Conservation (phyloP, 192 early-diverging fungal genomes). For the Allomyces javanicus region DNA sequence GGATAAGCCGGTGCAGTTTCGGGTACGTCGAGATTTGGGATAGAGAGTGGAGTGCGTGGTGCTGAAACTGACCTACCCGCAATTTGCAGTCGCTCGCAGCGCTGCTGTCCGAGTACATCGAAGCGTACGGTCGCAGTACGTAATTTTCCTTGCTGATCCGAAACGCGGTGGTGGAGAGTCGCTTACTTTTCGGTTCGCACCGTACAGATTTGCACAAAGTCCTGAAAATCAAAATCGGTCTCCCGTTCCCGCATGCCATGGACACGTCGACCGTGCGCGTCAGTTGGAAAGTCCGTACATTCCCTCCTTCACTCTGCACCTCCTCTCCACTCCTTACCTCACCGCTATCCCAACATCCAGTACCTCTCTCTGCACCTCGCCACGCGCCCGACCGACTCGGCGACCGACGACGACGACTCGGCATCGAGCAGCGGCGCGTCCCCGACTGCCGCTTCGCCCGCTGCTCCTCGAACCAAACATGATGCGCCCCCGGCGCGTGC, state of each 20-base stretch:
- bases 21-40: conserved; percentile 8
- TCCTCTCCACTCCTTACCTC: not conserved
- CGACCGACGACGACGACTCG: too few species aligned
- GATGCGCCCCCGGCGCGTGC: too few species aligned
- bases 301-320: not conserved
- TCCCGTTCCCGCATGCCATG: conserved; percentile 12
- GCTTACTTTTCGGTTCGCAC: too few species aligned
- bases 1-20: conserved; percentile 14
- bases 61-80: not conserved
- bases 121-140: conserved; percentile 13
- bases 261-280: conserved; percentile 9
- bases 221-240: conserved; percentile 14
- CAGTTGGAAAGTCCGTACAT: conserved; percentile 14
- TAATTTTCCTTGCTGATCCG: not conserved
- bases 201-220: conserved; percentile 10
- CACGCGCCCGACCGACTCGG: too few species aligned
- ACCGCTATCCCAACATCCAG: too few species aligned
- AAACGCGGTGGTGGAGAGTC: not conserved
- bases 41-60: too few species aligned
- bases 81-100: conserved; percentile 5
- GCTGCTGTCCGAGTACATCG: conserved; percentile 14
- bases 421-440: too few species aligned
- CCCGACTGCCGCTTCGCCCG: too few species aligned
- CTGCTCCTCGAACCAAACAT: too few species aligned
- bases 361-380: too few species aligned